These are phyloP conservation scores for Macrophomina pseudophaseolina DNA, from an alignment of 2,329 filamentous ascomycete genomes.

Conservation along the genomic window DNA sequence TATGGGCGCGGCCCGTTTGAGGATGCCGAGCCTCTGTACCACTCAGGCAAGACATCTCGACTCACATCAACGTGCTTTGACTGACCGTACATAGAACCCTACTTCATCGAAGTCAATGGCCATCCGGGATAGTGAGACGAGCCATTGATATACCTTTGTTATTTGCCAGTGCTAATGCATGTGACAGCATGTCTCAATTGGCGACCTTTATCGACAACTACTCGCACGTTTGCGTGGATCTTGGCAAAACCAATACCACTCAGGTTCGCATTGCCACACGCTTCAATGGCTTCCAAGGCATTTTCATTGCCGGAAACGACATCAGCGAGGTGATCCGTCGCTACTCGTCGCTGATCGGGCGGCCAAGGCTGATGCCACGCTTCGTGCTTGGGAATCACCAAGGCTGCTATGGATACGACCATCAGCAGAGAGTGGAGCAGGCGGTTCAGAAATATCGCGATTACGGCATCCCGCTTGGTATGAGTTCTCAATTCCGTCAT, in stretches of 20 bases:
- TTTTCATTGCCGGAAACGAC: constrained; percentile 40
- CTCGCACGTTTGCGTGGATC: constrained; percentile 46
- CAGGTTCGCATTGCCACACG: constrained; percentile 41
- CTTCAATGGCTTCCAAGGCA: constrained; percentile 42
- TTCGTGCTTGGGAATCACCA: constrained; percentile 47
- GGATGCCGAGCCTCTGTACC: constrained; percentile 41
- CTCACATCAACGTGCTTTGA: not conserved
- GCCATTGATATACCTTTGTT: not conserved
- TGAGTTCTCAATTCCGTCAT: not conserved
- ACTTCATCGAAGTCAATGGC: constrained; percentile 41
- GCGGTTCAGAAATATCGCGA: constrained; percentile 38
- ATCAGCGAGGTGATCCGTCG: constrained; percentile 40
- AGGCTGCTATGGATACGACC: constrained; percentile 47
- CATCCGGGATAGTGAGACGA: not conserved
- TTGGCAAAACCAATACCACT: constrained; percentile 38
- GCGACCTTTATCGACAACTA: constrained; percentile 44
- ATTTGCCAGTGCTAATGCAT: not conserved
- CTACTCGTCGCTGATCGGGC: constrained; percentile 44
- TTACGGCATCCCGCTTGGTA: constrained; percentile 38
- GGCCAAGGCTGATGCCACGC: constrained; percentile 45
- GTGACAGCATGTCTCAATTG: not conserved
- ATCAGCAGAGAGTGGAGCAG: constrained; percentile 36
- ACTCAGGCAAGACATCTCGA: constrained; percentile 30
- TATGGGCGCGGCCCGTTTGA: constrained; percentile 41
- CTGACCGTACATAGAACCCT: constrained; percentile 32